These are phyloP conservation scores for Vicia villosa DNA, from an alignment of 306 rosid genomes.

Conservation along the genomic window DNA sequence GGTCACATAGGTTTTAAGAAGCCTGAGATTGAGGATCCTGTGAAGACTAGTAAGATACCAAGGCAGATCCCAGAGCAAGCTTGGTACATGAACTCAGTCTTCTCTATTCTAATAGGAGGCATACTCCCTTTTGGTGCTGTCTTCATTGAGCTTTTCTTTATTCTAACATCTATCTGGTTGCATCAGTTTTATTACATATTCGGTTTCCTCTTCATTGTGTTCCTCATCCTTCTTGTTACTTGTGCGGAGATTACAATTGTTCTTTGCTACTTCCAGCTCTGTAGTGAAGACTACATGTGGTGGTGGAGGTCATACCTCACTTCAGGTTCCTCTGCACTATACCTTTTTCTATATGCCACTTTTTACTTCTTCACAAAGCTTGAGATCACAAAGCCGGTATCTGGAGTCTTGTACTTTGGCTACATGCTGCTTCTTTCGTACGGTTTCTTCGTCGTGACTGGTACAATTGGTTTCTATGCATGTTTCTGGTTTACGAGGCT, in stretches of 20 bases:
- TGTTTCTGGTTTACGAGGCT: conserved; percentile 88
- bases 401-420: conserved; percentile 83
- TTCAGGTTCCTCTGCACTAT: conserved; percentile 89
- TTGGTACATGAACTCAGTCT: conserved; percentile 80
- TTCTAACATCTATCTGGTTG: conserved; percentile 92
- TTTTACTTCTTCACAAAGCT: conserved; percentile 95
- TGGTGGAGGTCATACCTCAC: conserved; percentile 97
- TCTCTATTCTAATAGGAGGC: conserved; percentile 79
- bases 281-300: conserved; percentile 92
- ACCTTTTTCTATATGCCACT: conserved; percentile 81
- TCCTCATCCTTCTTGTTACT: conserved; percentile 79
- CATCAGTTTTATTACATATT: conserved; percentile 89
- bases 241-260: conserved; percentile 94
- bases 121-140: conserved; percentile 92
- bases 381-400: conserved; percentile 83
- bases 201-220: conserved; percentile 84
- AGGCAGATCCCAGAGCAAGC: conserved; percentile 90
- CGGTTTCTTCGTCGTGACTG: conserved; percentile 82
- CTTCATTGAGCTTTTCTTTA: conserved; percentile 94
- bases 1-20: conserved; percentile 69
- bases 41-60: conserved; percentile 81
- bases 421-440: conserved; percentile 85
- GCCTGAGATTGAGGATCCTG: conserved; percentile 69
- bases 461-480: conserved; percentile 88
- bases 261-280: conserved; percentile 98